These are phyloP conservation scores for Scedosporium aurantiacum DNA, from an alignment of 2,329 filamentous ascomycete genomes.

Conservation along the genomic window DNA sequence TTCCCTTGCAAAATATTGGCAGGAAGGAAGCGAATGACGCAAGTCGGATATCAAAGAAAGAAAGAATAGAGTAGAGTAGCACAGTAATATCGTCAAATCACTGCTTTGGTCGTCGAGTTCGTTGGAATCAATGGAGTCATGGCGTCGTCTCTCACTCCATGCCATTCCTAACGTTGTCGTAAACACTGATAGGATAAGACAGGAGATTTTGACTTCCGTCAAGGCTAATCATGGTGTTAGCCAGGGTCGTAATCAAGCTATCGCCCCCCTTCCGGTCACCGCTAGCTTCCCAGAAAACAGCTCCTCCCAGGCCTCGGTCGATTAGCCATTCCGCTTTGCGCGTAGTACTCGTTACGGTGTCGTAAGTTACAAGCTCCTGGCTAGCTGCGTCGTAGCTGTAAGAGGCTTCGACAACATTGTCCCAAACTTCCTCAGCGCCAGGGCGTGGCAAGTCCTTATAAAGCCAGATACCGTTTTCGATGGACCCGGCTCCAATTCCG, in stretches of 20 bases:
- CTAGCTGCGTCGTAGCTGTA: slow-evolving; percentile 55
- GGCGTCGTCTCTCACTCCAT: slow-evolving; percentile 13
- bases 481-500: slow-evolving; percentile 47
- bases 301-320: slow-evolving; percentile 53
- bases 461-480: slow-evolving; percentile 56
- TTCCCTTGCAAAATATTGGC: no score
- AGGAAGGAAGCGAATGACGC: neutral
- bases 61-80: neutral
- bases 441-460: slow-evolving; percentile 59
- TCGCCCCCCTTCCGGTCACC: slow-evolving; percentile 42
- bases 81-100: neutral
- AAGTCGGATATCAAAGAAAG: neutral
- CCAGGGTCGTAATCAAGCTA: slow-evolving; percentile 49
- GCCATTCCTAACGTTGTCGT: slow-evolving; percentile 41
- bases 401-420: slow-evolving; percentile 49
- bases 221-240: slow-evolving; percentile 32
- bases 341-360: slow-evolving; percentile 45
- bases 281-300: slow-evolving; percentile 77
- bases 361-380: slow-evolving; percentile 59
- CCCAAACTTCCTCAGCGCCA: slow-evolving; percentile 44
- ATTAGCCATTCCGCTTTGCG: slow-evolving; percentile 56
- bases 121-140: no score
- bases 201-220: slow-evolving; percentile 42
- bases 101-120: no score
- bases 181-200: slow-evolving; percentile 43